Base-by-base conservation (phyloP, 768 basidiomycete genomes). In the Rhodotorula diobovata region DNA sequence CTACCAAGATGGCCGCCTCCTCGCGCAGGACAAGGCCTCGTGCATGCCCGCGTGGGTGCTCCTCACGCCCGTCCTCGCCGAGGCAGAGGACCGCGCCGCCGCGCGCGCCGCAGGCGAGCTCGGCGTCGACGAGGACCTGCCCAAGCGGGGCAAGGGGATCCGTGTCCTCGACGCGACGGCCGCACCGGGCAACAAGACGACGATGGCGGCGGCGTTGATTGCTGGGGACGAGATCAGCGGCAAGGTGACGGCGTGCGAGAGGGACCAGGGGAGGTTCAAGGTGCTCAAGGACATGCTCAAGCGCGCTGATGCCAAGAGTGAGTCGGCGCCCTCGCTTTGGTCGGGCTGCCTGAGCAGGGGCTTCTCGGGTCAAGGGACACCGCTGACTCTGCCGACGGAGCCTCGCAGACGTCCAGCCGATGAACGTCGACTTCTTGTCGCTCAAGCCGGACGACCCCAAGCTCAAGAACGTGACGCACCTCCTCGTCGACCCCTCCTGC, bases 171-270 rank as follows among this genome's bases (percentile, higher is more conserved):
- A 98, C 80, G 93, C 92, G 21, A 98, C 93, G 20, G 90, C 93
- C 51, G 96, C 96, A 1, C 96, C 96, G 0, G 96, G 96, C 1
- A 99, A 99, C 82, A 99, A 99, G 82, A 98, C 96, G 4, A 90
- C 93, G 15, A 92, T 95, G 80, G 81, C 98, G 34, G 90, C 90
- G 75, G 91, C 93, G 34, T 82, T 97, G 55, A 91, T 97, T 90
- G 79, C 83, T 74, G 57, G 35, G 0, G 65, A 66, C 35, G 85
- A 85, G 79, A 91, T 93, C 77, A 90, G 87, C 81, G 94, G 92
- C 63, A 71, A 83, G 75, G 35, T 70, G 34, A 45, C 61, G 74
- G 96, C 96, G 0, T 94, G 97, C 77, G 96, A 99, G 81, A 84
- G 88, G 58, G 91, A 97, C 80, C 85, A 84, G 62, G 87, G 85